A percentile compares a stretch with the other conserved stretches of the same genome.
Evolutionary conservation across 768 basidiomycete genomes (phyloP).

Genomic region (Leccinum truebloodii): DNA sequence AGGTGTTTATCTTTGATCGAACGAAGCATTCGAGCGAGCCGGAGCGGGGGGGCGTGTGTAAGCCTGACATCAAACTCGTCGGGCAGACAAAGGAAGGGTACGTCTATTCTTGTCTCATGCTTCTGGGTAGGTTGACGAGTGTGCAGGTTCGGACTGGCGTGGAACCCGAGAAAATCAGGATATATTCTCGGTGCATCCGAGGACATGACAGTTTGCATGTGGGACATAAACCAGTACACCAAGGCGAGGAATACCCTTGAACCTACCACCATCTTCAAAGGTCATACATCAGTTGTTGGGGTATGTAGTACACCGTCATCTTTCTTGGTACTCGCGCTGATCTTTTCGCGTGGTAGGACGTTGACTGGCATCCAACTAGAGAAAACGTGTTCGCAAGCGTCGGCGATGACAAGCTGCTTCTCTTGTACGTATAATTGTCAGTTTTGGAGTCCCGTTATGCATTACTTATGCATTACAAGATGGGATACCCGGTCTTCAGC

Average conservation of each 20-base stretch:
- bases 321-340: not conserved
- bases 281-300: conserved; percentile 90
- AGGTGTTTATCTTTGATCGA: conserved; percentile 93
- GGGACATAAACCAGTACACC: conserved; percentile 91
- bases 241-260: conserved; percentile 80
- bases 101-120: conserved; percentile 29
- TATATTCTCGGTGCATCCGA: conserved; percentile 91
- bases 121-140: conserved; percentile 8
- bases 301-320: conserved; percentile 45
- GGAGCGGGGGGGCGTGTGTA: conserved; percentile 78
- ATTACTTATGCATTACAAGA: conserved; percentile 40
- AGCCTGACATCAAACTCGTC: conserved; percentile 86
- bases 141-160: conserved; percentile 89
- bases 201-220: conserved; percentile 94
- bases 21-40: conserved; percentile 97
- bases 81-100: conserved; percentile 95
- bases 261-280: conserved; percentile 79
- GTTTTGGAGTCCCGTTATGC: not conserved
- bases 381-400: conserved; percentile 92
- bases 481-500: conserved; percentile 87
- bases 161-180: conserved; percentile 84
- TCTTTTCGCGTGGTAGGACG: conserved; percentile 58
- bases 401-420: conserved; percentile 91
- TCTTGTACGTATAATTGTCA: conserved; percentile 63
- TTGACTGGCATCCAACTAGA: conserved; percentile 88